Evolutionary conservation across 2,329 filamentous ascomycete genomes (phyloP), one percentile per base, ranked within the genome.

Genomic region (Emergomyces africanus): DNA sequence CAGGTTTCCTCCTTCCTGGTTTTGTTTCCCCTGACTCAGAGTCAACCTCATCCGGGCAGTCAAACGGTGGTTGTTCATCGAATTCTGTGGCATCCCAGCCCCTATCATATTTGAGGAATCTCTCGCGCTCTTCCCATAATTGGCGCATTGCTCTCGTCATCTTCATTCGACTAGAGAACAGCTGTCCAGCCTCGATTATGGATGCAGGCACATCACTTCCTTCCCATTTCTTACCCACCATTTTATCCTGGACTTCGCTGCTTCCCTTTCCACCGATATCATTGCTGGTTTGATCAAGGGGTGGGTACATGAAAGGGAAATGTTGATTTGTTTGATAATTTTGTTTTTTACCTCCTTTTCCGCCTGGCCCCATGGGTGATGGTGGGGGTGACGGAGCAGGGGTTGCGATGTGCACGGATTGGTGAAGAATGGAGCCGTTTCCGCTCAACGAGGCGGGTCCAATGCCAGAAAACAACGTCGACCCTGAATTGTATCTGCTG

Each of bases 241-340:
- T 50, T 12, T 44, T 57, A 56, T 64, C 63, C 48, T 64, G 89
- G 50, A 91, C 74, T 48, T 88, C 88, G 5, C 90, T 88, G 23
- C 81, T 83, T 14, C 91, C 91, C 70, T 95, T 96, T 0, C 92
- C 92, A 56, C 94, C 92, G 42, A 92, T 85, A 65, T 87, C 88
- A 69, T 95, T 96, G 73, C 90, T 96, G 28, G 84, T 86, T 62
- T 86, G 86, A 72, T 96, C 92, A 20, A 96, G 77, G 1, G 94
- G 94, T 1, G 94, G 94, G 66, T 99, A 99, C 76, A 99, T 85
- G 69, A 99, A 97, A 0, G 94, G 94, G 64, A 99, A 97, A 69
- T 96, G 94, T 67, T 99, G 94, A 69, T 99, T 99, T 0, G 94
- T 99, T 72, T 99, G 94, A 68, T 99, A 99, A 66, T 97, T 99